These are phyloP conservation scores for Talaromyces sp. DNA, from an alignment of 2,329 filamentous ascomycete genomes.

Conservation along the genomic window DNA sequence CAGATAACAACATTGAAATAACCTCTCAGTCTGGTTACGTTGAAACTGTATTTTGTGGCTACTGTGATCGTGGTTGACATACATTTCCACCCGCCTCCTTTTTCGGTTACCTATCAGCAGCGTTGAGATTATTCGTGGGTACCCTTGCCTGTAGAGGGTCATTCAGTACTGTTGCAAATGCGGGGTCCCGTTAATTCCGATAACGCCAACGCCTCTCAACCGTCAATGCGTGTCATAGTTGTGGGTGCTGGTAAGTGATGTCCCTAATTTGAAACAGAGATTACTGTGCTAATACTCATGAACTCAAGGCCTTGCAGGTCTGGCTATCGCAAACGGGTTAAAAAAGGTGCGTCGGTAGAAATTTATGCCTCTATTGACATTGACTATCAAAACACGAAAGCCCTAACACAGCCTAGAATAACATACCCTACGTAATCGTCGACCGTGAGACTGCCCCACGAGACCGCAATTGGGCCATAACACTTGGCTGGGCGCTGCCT, in stretches of 20 bases:
- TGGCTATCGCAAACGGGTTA: constrained; percentile 6
- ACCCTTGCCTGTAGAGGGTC: neutral
- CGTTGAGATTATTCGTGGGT: neutral
- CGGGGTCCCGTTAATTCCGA: neutral
- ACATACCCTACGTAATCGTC: constrained; percentile 7
- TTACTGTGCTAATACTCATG: neutral
- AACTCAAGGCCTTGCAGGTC: neutral
- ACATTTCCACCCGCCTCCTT: neutral
- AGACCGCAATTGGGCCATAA: constrained; percentile 10
- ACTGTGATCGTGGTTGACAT: neutral
- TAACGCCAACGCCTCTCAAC: neutral
- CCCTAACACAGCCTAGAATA: neutral
- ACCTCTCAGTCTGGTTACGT: neutral
- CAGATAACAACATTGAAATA: neutral
- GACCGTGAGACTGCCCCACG: constrained; percentile 6
- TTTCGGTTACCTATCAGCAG: neutral
- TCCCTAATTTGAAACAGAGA: neutral
- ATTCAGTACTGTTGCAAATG: neutral
- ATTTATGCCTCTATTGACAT: neutral
- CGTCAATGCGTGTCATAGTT: constrained; percentile 7
- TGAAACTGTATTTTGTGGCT: neutral
- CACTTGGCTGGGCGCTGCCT: constrained; percentile 3
- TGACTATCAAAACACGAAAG: neutral
- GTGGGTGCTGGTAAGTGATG: constrained; percentile 4
- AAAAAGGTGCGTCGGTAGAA: neutral